phyloP scores from a whole-genome alignment of 352 stramenopile species.

The Saprolegnia parasitica region DNA sequence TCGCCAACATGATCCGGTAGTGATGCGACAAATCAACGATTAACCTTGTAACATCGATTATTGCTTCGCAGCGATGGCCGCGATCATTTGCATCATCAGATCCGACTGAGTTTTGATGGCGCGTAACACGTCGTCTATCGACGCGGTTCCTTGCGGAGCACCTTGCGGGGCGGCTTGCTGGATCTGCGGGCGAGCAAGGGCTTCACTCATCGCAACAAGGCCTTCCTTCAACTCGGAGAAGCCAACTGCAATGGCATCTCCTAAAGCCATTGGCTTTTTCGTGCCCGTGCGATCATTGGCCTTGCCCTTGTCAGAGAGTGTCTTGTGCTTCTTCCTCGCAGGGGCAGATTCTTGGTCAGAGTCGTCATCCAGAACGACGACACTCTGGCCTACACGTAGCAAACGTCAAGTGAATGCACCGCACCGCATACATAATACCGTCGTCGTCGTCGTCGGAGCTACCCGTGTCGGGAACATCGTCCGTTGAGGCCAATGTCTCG shows the following conservation, averaged over 20 bases:
- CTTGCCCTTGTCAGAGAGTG: neutral
- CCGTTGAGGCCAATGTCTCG: conserved; percentile 10
- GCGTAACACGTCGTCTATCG: conserved; percentile 3
- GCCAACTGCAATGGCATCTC: neutral
- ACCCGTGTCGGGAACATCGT: neutral
- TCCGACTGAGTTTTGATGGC: conserved; percentile 10
- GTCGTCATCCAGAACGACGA: neutral
- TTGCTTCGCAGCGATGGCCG: neutral
- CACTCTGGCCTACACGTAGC: neutral
- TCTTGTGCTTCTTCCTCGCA: neutral
- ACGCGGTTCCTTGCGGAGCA: too few species aligned
- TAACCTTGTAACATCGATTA: neutral
- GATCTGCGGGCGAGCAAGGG: neutral
- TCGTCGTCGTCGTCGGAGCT: neutral
- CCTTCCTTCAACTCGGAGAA: conserved; percentile 17
- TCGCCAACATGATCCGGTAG: neutral
- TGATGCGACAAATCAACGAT: neutral
- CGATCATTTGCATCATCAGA: conserved; percentile 4
- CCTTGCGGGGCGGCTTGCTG: neutral
- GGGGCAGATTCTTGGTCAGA: neutral
- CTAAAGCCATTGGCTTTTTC: neutral
- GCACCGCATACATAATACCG: neutral
- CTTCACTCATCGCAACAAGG: neutral
- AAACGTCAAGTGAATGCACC: neutral
- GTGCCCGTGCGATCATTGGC: neutral